phyloP scores from a whole-genome alignment of 1,139 yeast genomes.

The Arxiozyma telluris region DNA sequence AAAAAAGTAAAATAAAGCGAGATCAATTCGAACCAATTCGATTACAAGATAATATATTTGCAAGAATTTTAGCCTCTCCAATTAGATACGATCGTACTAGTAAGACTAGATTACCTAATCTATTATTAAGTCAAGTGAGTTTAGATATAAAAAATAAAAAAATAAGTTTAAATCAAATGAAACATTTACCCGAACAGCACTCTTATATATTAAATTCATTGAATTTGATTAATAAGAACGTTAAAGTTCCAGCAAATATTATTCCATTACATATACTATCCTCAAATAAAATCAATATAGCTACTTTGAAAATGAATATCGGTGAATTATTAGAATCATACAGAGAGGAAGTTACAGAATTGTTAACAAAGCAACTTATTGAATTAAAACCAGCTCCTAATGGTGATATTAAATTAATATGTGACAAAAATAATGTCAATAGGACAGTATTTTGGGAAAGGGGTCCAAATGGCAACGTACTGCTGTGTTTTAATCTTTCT shows the following conservation, averaged over 20 bases:
- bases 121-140: slow-evolving; percentile 20
- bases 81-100: slow-evolving; percentile 22
- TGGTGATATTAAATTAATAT: background rate
- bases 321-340: background rate
- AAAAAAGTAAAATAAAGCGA: slow-evolving; percentile 9
- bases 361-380: background rate
- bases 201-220: slow-evolving; percentile 20
- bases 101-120: slow-evolving; percentile 18
- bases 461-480: background rate
- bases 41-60: slow-evolving; percentile 20
- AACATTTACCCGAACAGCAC: slow-evolving; percentile 10
- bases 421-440: background rate
- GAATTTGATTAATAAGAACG: background rate
- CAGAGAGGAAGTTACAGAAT: background rate
- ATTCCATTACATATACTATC: slow-evolving; percentile 8
- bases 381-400: background rate
- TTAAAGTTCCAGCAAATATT: slow-evolving; percentile 1
- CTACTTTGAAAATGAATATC: background rate
- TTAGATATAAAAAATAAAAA: slow-evolving; percentile 2
- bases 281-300: background rate
- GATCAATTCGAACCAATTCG: slow-evolving; percentile 3
- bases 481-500: background rate
- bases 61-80: slow-evolving; percentile 24
- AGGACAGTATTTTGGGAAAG: background rate
- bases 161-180: slow-evolving; percentile 4